Conservation (phyloP, 225 moss, liverwort and hornwort species). For the Anthoceros angustus region DNA sequence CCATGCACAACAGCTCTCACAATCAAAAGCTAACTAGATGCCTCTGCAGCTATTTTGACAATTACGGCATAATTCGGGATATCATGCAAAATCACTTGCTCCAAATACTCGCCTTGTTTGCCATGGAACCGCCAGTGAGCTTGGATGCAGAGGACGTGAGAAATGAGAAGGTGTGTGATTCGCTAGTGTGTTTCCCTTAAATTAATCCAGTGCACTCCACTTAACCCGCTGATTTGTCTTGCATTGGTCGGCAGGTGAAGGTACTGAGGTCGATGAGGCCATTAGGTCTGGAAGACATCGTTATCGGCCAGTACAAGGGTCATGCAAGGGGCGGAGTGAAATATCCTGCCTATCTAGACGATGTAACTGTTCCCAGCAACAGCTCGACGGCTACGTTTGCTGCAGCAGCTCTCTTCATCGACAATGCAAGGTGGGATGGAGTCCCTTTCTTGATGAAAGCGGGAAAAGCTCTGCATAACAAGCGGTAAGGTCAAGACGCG, state of each 20-base stretch:
- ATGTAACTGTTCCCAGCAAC: conserved; percentile 74
- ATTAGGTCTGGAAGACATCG: conserved; percentile 46
- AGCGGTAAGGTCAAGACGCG: conserved; percentile 24
- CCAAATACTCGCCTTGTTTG: conserved; percentile 84
- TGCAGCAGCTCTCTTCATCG: conserved; percentile 82
- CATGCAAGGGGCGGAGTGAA: conserved; percentile 63
- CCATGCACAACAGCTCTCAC: not conserved
- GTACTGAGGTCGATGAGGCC: conserved; percentile 76
- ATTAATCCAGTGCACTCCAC: not conserved
- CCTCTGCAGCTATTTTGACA: conserved; percentile 62
- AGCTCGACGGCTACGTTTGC: conserved; percentile 85
- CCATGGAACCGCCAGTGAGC: conserved; percentile 89
- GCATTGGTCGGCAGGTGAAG: conserved; percentile 43
- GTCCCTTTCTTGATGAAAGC: conserved; percentile 97
- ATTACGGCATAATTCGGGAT: conserved; percentile 89
- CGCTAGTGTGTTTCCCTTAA: not conserved
- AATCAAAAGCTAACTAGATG: not conserved
- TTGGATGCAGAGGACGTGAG: conserved; percentile 93
- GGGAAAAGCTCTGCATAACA: conserved; percentile 74
- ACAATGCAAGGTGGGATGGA: conserved; percentile 90
- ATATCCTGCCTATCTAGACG: conserved; percentile 77
- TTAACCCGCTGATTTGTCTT: not conserved
- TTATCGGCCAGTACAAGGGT: conserved; percentile 78
- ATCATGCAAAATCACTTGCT: conserved; percentile 97
- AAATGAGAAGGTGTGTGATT: conserved; percentile 58